Evolutionary conservation across 306 rosid genomes (phyloP).

Genomic region (Quercus berberidifolia): DNA sequence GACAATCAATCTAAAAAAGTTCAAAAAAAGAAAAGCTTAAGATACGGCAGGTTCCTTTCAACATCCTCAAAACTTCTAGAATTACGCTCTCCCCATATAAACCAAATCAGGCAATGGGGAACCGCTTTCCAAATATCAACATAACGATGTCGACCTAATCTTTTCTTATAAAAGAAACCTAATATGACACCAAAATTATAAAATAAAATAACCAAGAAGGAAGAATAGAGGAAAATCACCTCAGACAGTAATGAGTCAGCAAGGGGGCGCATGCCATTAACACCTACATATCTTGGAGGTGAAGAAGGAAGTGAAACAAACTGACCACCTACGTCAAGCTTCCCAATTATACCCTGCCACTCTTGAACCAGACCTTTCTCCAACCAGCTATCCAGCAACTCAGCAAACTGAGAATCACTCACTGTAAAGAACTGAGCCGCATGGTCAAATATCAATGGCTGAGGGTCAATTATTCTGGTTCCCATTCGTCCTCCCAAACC

Average conservation of each 20-base stretch:
- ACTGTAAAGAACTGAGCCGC: slow-evolving; percentile 94
- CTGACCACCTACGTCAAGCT: slow-evolving; percentile 67
- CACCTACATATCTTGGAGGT: slow-evolving; percentile 58
- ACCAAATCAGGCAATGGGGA: too few species aligned
- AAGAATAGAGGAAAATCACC: slow-evolving; percentile 35
- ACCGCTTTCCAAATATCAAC: too few species aligned
- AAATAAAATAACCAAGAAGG: neutral
- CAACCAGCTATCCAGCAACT: slow-evolving; percentile 62
- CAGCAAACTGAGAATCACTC: slow-evolving; percentile 54
- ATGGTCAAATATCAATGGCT: slow-evolving; percentile 66
- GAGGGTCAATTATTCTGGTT: slow-evolving; percentile 66
- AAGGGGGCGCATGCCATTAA: slow-evolving; percentile 75
- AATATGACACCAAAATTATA: neutral
- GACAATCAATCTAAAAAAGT: too few species aligned
- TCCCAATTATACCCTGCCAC: slow-evolving; percentile 77
- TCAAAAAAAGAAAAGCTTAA: too few species aligned
- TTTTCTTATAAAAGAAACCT: neutral
- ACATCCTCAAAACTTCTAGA: too few species aligned
- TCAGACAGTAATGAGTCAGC: slow-evolving; percentile 74
- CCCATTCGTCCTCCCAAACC: slow-evolving; percentile 96
- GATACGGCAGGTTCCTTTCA: too few species aligned
- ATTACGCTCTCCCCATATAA: too few species aligned
- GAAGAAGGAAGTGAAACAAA: slow-evolving; percentile 64
- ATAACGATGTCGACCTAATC: too few species aligned
- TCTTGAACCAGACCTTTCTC: slow-evolving; percentile 62